Percentiles rank a stretch among this genome's conserved stretches.
Conservation (phyloP, 2,329 filamentous ascomycete species). For the Colletotrichum agaves region DNA sequence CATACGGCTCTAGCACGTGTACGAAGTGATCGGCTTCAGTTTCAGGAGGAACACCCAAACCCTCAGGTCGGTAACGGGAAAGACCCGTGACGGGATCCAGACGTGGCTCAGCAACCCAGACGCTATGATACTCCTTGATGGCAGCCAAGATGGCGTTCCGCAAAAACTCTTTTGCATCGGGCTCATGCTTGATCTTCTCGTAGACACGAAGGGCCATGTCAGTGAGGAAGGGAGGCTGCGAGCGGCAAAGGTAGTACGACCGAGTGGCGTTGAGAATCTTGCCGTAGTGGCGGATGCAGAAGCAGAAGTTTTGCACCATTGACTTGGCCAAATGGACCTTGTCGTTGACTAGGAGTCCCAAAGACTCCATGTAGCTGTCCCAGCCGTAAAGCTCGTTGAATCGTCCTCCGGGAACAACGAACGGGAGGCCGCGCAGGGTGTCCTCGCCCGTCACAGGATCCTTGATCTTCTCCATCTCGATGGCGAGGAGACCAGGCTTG, state of each 20-base stretch:
- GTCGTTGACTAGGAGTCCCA: conserved; percentile 88
- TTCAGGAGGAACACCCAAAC: conserved; percentile 88
- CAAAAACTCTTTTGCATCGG: conserved; percentile 83
- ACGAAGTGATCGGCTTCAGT: conserved; percentile 89
- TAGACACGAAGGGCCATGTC: conserved; percentile 97
- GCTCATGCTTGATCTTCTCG: conserved; percentile 90
- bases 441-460: conserved; percentile 76
- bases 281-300: conserved; percentile 97
- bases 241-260: conserved; percentile 93
- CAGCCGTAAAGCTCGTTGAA: conserved; percentile 99
- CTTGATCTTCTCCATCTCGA: conserved; percentile 83
- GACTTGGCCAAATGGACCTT: conserved; percentile 88
- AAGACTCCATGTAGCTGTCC: conserved; percentile 99
- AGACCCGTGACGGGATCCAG: conserved; percentile 81
- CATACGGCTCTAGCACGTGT: conserved; percentile 84
- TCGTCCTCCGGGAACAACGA: conserved; percentile 95
- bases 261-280: conserved; percentile 98
- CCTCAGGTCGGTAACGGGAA: conserved; percentile 86
- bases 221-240: conserved; percentile 95
- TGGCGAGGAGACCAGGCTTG: conserved; percentile 87
- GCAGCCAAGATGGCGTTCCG: conserved; percentile 84
- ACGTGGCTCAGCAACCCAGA: conserved; percentile 85
- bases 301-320: conserved; percentile 97
- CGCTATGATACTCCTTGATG: conserved; percentile 95
- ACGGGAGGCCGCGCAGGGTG: conserved; percentile 83